These are phyloP conservation scores for Aspergillus olivimuriae DNA, from an alignment of 495 filamentous ascomycete genomes.

Conservation along the genomic window DNA sequence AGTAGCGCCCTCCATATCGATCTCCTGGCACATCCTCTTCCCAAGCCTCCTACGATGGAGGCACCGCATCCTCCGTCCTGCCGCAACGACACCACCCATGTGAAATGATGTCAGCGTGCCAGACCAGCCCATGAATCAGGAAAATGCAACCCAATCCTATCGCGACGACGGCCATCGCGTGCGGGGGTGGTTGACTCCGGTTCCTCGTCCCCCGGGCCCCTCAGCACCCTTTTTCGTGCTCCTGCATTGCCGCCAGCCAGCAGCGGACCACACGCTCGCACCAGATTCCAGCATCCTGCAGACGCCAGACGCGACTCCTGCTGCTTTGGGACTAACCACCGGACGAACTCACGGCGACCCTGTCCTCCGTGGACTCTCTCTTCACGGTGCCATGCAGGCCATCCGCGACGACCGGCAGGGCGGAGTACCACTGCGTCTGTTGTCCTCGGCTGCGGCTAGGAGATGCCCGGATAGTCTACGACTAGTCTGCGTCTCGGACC, in stretches of 20 bases:
- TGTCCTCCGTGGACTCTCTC: not conserved
- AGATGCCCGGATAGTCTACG: no score
- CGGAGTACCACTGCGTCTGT: not conserved
- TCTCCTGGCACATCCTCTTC: no score
- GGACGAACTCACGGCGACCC: not conserved
- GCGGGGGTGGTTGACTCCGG: not conserved
- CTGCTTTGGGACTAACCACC: slow-evolving; percentile 1
- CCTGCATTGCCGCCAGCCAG: slow-evolving; percentile 13
- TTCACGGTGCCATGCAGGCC: no score
- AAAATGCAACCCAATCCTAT: not conserved
- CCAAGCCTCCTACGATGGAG: no score
- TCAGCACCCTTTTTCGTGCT: no score
- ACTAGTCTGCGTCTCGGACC: no score
- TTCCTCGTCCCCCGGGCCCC: no score
- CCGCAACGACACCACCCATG: not conserved
- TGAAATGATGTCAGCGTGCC: not conserved
- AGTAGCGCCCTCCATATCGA: no score
- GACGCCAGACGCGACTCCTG: slow-evolving; percentile 1
- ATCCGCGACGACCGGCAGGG: no score
- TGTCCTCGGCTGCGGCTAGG: no score
- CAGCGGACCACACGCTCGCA: slow-evolving; percentile 6
- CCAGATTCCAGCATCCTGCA: slow-evolving; percentile 19
- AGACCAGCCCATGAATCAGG: not conserved
- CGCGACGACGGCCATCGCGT: not conserved
- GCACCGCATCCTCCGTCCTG: no score